These are phyloP conservation scores for Rhodotorula sp. DNA, from an alignment of 1,284 basidiomycete species.

Conservation along the genomic window DNA sequence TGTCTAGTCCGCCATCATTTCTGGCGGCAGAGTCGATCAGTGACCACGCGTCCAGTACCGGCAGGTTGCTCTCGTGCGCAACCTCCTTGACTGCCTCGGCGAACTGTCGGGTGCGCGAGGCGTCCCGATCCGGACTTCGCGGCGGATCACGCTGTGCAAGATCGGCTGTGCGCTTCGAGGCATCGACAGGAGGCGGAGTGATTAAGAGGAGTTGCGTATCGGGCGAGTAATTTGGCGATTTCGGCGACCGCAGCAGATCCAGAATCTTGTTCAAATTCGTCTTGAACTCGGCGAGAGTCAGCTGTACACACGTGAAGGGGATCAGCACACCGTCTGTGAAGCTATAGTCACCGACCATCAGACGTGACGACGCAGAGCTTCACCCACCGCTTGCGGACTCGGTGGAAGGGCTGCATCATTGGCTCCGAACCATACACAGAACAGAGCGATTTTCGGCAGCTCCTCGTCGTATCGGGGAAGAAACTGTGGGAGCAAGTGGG, in stretches of 20 bases:
- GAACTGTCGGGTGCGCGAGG: constrained; percentile 64
- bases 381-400: constrained; percentile 46
- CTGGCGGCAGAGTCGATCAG: constrained; percentile 31
- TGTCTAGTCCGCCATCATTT: constrained; percentile 24
- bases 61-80: constrained; percentile 52
- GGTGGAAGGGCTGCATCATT: constrained; percentile 58
- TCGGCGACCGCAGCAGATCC: constrained; percentile 60
- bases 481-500: constrained; percentile 50
- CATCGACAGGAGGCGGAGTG: constrained; percentile 78
- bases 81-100: constrained; percentile 67
- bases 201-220: constrained; percentile 75
- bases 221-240: constrained; percentile 67
- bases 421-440: constrained; percentile 79
- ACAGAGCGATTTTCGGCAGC: constrained; percentile 63
- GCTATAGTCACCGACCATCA: neutral
- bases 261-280: constrained; percentile 67
- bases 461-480: constrained; percentile 57
- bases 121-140: constrained; percentile 53
- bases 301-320: constrained; percentile 38
- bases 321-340: neutral
- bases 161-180: constrained; percentile 49
- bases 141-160: constrained; percentile 32
- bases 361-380: neutral
- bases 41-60: constrained; percentile 54
- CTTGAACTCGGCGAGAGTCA: constrained; percentile 67